phyloP scores from a whole-genome alignment of 768 basidiomycete genomes.

The Boletus subparvulus region DNA sequence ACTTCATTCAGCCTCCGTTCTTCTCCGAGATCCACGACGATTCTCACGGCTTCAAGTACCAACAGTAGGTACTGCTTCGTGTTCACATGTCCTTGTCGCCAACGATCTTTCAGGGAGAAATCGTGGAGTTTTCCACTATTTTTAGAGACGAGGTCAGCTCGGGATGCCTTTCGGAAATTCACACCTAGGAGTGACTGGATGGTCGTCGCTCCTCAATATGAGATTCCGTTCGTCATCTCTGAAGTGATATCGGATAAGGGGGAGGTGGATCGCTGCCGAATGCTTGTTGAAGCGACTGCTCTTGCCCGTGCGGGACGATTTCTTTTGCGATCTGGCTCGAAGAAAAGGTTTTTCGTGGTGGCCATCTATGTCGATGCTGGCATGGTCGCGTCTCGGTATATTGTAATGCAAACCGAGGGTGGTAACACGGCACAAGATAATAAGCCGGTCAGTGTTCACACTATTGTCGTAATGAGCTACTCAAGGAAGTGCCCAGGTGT shows the following conservation, averaged over 20 bases:
- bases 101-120: background rate
- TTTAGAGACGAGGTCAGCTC: background rate
- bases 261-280: background rate
- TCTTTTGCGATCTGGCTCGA: background rate
- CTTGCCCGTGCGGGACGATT: background rate
- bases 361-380: slow-evolving; percentile 5
- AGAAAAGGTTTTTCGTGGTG: slow-evolving; percentile 10
- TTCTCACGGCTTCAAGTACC: background rate
- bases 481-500: background rate
- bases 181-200: slow-evolving; percentile 6
- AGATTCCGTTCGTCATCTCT: slow-evolving; percentile 12
- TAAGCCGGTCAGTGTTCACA: background rate
- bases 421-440: background rate
- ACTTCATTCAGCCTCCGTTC: slow-evolving; percentile 15
- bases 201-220: background rate
- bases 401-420: background rate
- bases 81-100: background rate
- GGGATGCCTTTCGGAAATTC: background rate
- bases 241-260: slow-evolving; percentile 1
- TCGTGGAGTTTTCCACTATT: slow-evolving; percentile 14
- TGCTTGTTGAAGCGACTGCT: slow-evolving; percentile 16
- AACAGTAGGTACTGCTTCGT: background rate
- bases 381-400: slow-evolving; percentile 6
- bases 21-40: background rate
- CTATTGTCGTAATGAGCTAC: background rate